Percentiles rank a stretch among this genome's conserved stretches.
Evolutionary conservation across 495 filamentous ascomycete species (phyloP).

Genomic region (Xylaria flabelliformis): DNA sequence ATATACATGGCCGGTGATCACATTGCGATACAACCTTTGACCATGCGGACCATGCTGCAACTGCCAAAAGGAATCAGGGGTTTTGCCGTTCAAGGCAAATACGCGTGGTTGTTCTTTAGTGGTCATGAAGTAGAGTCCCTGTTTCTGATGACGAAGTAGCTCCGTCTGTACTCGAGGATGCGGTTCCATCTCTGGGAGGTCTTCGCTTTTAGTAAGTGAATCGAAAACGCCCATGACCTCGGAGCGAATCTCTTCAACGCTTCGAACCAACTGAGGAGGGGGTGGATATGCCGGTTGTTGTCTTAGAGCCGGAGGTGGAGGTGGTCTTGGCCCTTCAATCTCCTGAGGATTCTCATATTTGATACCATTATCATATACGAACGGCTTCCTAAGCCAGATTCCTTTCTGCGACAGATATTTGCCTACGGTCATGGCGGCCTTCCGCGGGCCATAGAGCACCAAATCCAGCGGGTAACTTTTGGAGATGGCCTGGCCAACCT

Average conservation of each 20-base stretch:
- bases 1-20: constrained; percentile 77
- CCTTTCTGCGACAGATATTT: constrained; percentile 67
- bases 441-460: constrained; percentile 80
- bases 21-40: constrained; percentile 69
- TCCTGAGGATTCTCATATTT: constrained; percentile 69
- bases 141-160: constrained; percentile 86
- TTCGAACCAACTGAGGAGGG: constrained; percentile 57
- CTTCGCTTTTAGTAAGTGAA: constrained; percentile 72
- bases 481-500: constrained; percentile 55
- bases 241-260: constrained; percentile 80
- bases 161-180: constrained; percentile 66
- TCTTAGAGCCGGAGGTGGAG: constrained; percentile 35
- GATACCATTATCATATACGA: constrained; percentile 67
- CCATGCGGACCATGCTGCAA: constrained; percentile 59
- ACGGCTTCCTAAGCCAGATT: constrained; percentile 68
- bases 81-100: constrained; percentile 47
- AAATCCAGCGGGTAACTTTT: constrained; percentile 66
- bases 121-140: constrained; percentile 87
- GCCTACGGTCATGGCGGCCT: constrained; percentile 67
- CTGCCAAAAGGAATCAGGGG: constrained; percentile 79
- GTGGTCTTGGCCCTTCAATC: constrained; percentile 52
- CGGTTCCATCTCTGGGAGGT: constrained; percentile 77
- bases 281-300: constrained; percentile 21
- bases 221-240: constrained; percentile 91
- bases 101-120: constrained; percentile 69